Evolutionary conservation across 2,329 filamentous ascomycete genomes (phyloP), one percentile per base, ranked within the genome.

Genomic region (Arthrocladium fulminans): DNA sequence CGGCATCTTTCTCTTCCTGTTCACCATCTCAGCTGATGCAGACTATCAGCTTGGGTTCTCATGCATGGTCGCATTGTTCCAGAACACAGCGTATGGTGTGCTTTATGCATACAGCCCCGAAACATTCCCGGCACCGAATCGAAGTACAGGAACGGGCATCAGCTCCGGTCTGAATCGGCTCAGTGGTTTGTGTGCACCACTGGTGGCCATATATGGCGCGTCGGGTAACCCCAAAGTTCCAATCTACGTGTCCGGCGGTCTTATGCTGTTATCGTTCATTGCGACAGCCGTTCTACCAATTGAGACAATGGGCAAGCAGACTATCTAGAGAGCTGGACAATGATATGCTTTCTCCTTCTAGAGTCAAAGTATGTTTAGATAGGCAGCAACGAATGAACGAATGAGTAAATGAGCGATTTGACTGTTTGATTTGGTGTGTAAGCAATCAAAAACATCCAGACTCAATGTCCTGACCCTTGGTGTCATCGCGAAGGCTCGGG

Each of bases 31-130:
- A 0, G 63, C 72, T 1, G 76, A 68, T 1, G 85, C 81, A 2
- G 65, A 74, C 13, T 69, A 75, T 0, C 70, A 88, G 2, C 71
- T 89, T 0, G 84, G 83, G 0, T 89, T 84, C 81, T 88, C 88
- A 55, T 88, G 84, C 52, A 83, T 81, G 0, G 88, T 83, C 60
- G 86, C 77, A 52, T 86, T 89, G 62, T 79, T 75, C 60, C 83
- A 79, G 52, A 88, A 84, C 57, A 74, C 87, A 58, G 66, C 88
- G 81, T 88, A 87, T 57, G 83, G 83, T 0, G 83, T 88, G 1
- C 66, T 88, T 0, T 88, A 88, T 59, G 75, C 79, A 0, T 89
- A 86, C 57, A 88, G 85, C 0, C 85, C 85, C 0, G 85, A 89
- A 59, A 73, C 88, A 29, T 90, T 89, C 58, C 80, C 83, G 0